phyloP scores from a whole-genome alignment of 208 protist species.

The Lotmaria passim region DNA sequence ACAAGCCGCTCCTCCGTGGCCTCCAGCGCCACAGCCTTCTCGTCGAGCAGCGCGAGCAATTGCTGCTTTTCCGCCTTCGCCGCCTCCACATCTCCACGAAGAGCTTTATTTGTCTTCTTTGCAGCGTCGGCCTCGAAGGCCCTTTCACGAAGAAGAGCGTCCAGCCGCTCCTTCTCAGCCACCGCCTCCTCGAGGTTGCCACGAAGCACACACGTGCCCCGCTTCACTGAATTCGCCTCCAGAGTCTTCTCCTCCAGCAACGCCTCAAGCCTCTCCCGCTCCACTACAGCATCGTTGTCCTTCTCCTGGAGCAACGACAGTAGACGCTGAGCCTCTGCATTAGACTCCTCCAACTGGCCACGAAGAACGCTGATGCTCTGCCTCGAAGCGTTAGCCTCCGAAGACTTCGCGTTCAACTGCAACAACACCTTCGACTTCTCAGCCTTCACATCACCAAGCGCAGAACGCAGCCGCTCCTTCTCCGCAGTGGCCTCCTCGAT shows the following conservation, averaged over 20 bases:
- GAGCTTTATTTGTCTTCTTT: background rate
- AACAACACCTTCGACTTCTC: background rate
- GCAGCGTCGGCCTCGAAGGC: background rate
- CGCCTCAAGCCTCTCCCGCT: too few species aligned
- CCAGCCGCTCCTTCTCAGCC: slow-evolving; percentile 7
- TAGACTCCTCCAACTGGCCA: too few species aligned
- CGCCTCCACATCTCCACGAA: background rate
- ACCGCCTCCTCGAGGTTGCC: slow-evolving; percentile 8
- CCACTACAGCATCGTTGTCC: too few species aligned
- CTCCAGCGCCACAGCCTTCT: slow-evolving; percentile 7
- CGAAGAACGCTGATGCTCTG: too few species aligned
- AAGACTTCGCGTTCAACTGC: slow-evolving; percentile 4
- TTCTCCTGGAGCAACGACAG: too few species aligned
- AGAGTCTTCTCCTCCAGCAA: slow-evolving; percentile 10
- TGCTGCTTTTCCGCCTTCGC: background rate
- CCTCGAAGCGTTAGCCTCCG: too few species aligned
- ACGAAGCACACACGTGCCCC: background rate
- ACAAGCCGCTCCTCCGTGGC: slow-evolving; percentile 8
- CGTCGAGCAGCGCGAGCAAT: slow-evolving; percentile 14
- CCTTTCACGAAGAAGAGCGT: background rate
- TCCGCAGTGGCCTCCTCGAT: too few species aligned
- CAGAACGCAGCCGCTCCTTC: too few species aligned
- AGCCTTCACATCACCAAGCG: slow-evolving; percentile 7
- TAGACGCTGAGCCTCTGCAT: too few species aligned
- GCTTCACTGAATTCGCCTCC: background rate